Conservation (phyloP, 2,329 filamentous ascomycete genomes). For the Madurella mycetomatis region DNA sequence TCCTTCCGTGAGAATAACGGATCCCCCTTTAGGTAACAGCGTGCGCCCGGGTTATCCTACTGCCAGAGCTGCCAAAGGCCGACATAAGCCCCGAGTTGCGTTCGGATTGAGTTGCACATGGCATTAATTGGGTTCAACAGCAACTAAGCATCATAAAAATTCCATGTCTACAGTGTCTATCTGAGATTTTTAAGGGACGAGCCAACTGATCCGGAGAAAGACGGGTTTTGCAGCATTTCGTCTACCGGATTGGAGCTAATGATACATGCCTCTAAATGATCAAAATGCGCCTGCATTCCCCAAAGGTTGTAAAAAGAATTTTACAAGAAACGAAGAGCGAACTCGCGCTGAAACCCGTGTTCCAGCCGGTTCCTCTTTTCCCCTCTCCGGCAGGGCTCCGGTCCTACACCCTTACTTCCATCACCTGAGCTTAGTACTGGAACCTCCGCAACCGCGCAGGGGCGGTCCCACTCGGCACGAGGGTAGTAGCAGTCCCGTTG, state of each 20-base stretch:
- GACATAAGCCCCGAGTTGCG: too few relatives aligned
- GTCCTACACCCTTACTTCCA: not conserved
- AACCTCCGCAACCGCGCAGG: not conserved
- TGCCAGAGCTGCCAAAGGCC: too few relatives aligned
- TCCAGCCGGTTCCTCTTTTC: not conserved
- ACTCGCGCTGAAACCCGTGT: not conserved
- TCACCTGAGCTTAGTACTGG: not conserved
- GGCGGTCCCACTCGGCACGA: constrained; percentile 9
- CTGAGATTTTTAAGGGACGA: too few relatives aligned
- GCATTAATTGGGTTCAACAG: too few relatives aligned
- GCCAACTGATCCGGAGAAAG: not conserved
- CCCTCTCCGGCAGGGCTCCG: not conserved
- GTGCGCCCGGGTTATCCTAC: too few relatives aligned
- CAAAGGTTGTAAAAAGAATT: not conserved
- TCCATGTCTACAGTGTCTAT: too few relatives aligned
- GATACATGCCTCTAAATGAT: not conserved
- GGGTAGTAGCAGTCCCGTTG: constrained; percentile 6
- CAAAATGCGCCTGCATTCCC: constrained; percentile 3
- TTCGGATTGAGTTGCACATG: too few relatives aligned
- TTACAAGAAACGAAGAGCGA: constrained; percentile 3
- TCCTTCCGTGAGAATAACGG: too few relatives aligned
- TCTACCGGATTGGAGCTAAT: not conserved
- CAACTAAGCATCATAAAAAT: too few relatives aligned
- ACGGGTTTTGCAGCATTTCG: not conserved
- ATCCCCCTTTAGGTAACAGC: too few relatives aligned